Evolutionary conservation across 2,329 filamentous ascomycete genomes (phyloP), one percentile per base, ranked within the genome.

Genomic region (Ascochyta fabae): DNA sequence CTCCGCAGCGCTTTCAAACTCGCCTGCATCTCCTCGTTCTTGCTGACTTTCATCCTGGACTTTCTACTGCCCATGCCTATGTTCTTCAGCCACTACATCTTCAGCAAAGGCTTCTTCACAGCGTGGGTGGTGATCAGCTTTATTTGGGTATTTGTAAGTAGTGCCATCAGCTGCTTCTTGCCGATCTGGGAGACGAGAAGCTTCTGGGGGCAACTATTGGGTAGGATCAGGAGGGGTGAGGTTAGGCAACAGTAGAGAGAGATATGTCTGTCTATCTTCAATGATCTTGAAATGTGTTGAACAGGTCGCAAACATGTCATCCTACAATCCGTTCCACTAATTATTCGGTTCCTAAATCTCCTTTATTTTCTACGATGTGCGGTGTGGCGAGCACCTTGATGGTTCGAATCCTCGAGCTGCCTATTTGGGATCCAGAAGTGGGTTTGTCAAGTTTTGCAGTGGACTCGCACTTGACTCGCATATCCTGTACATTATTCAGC

Each of bases 91-190:
- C 64, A 73, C 1, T 79, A 79, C 52, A 67, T 79, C 22, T 79
- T 77, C 56, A 74, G 67, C 26, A 68, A 72, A 26, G 62, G 69
- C 0, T 78, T 79, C 61, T 80, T 79, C 54, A 75, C 71, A 0
- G 77, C 67, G 0, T 78, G 76, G 75, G 73, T 78, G 6, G 71
- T 79, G 0, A 63, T 79, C 15, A 72, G 70, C 34, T 78, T 79
- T 47, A 65, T 76, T 12, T 80, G 77, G 77, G 75, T 79, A 2
- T 80, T 79, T 69, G 62, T 60, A 7, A 72, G 68, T 16, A 74
- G 74, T 55, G 70, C 68, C 2, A 75, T 80, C 19, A 77, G 72
- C 53, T 75, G 75, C 19, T 64, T 78, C 4, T 65, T 79, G 58
- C 78, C 78, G 2, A 67, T 79, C 3, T 77, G 75, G 65, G 78